Base-by-base conservation (phyloP, 257 asterid genomes). In the Petrea volubilis region DNA sequence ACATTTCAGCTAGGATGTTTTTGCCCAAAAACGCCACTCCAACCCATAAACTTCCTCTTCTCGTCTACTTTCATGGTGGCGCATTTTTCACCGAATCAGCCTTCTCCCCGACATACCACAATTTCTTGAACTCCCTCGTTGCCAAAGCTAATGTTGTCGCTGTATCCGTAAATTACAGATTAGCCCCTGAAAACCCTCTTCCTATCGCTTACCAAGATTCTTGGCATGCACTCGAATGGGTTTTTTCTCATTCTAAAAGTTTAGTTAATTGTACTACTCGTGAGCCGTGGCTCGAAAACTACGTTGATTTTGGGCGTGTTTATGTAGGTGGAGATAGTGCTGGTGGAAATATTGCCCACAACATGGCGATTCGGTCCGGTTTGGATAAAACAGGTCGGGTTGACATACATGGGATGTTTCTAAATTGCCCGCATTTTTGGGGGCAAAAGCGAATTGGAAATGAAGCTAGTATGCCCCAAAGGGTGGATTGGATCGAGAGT, bases 31-130 rank as follows among this genome's bases (percentile, higher is more conserved):
- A 18, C 47, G 47, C 80, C 47, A 14, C 31, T 36, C 62, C 58
- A 1, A 64, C n/a, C 34, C 28, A 44, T 0, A 85, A 85, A 56
- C 85, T 84, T 13, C 92, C 96, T 0, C 72, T 87, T 0, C 27
- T 87, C 0, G 74, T 90, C 57, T 90, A 86, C 83, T 80, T 77
- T 43, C 93, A 87, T 50, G 96, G 95, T n/a, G 96, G 96, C 4
- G 95, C 62, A 3, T 90, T 84, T 27, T 18, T 74, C 7, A 15
- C 76, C 0, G 78, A 70, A 27, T 86, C 95, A 5, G 81, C 92
- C 41, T 87, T 76, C 77, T 46, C 84, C 1, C 70, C 81, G 0
- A 21, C 50, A 0, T 82, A 81, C 60, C 82, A 86, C 53, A 66
- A 64, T 1, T 74, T 74, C 74, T 12, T 89, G 4, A 77, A 46